Evolutionary conservation across 441 rosid species (phyloP).

Genomic region (Geranium incanum): DNA sequence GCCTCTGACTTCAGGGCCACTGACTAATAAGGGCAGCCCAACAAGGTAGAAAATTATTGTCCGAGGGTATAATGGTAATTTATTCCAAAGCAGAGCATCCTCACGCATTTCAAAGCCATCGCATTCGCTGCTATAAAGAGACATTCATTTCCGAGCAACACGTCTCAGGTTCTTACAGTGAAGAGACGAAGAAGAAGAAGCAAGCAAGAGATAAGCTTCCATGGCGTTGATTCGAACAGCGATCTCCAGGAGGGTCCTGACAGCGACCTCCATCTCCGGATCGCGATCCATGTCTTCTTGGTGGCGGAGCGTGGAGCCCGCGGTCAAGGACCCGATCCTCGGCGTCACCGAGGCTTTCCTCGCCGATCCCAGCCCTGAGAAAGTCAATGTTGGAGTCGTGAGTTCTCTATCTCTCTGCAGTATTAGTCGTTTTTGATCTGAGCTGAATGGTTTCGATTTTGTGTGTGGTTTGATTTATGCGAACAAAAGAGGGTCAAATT

Average conservation of each 20-base stretch:
- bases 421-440: neutral
- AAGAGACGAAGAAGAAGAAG: neutral
- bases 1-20: neutral
- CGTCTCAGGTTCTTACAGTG: neutral
- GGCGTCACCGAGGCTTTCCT: conserved; percentile 94
- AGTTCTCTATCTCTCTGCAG: conserved; percentile 20
- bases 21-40: neutral
- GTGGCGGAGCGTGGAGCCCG: conserved; percentile 87
- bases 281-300: conserved; percentile 62
- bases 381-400: conserved; percentile 94
- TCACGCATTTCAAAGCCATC: conserved; percentile 4
- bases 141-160: neutral
- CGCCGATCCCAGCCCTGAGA: conserved; percentile 67
- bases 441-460: neutral
- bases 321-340: conserved; percentile 83
- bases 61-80: neutral
- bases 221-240: conserved; percentile 16
- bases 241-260: conserved; percentile 15
- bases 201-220: neutral
- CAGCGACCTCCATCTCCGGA: conserved; percentile 28
- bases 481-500: neutral
- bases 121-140: neutral
- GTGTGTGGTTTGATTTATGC: neutral
- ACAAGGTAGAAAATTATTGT: neutral
- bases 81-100: neutral